Conservation (phyloP, 2,329 filamentous ascomycete species). For the Phyllosticta citriasiana region DNA sequence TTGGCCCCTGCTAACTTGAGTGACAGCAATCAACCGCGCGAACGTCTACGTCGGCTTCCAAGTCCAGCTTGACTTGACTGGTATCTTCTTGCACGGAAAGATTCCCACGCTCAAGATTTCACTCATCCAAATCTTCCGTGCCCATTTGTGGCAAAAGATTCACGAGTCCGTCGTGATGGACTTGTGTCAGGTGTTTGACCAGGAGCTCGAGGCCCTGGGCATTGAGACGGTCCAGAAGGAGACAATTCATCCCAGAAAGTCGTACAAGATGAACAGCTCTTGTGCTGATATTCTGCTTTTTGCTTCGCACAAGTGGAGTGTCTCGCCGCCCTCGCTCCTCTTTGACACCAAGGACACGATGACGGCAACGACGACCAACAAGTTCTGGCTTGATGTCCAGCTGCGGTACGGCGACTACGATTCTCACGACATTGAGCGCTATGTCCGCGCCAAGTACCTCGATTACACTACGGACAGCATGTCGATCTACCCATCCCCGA, state of each 20-base stretch:
- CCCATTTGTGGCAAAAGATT: constrained; percentile 99
- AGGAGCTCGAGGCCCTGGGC: constrained; percentile 87
- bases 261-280: constrained; percentile 99
- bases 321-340: constrained; percentile 82
- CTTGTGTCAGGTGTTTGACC: constrained; percentile 94
- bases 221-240: constrained; percentile 99
- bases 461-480: constrained; percentile 98
- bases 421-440: constrained; percentile 96
- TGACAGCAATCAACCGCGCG: constrained; percentile 66
- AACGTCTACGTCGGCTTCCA: constrained; percentile 99
- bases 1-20: constrained; percentile 24
- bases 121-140: constrained; percentile 96
- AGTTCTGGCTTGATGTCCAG: constrained; percentile 98
- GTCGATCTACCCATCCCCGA: constrained; percentile 96
- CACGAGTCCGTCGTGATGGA: constrained; percentile 99
- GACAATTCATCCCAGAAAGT: constrained; percentile 97
- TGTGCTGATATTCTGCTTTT: constrained; percentile 96
- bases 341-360: constrained; percentile 96
- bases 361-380: constrained; percentile 89
- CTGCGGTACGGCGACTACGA: constrained; percentile 96
- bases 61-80: constrained; percentile 92
- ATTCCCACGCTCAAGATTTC: constrained; percentile 98
- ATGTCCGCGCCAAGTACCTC: constrained; percentile 93
- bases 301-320: constrained; percentile 97
- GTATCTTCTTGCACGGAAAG: constrained; percentile 98